Evolutionary conservation across 2,329 filamentous ascomycete species (phyloP).

Genomic region (Monilinia aucupariae): DNA sequence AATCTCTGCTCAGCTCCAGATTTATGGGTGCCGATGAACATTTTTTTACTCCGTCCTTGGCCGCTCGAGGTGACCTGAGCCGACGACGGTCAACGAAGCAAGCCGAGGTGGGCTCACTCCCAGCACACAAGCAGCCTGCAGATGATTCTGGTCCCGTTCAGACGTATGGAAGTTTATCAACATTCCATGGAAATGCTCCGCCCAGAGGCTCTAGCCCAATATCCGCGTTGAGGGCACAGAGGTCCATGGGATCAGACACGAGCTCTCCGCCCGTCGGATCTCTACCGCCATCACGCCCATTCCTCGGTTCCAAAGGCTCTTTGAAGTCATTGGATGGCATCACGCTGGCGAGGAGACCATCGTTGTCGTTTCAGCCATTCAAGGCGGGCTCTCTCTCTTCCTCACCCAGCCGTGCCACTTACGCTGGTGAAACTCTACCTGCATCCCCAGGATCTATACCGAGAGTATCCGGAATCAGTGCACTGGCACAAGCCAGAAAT

Average conservation of each 20-base stretch:
- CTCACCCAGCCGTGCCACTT: constrained; percentile 56
- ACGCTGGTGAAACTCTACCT: constrained; percentile 37
- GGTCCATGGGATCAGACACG: constrained; percentile 54
- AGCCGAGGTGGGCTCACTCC: constrained; percentile 67
- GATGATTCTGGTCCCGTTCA: constrained; percentile 60
- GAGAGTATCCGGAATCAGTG: constrained; percentile 44
- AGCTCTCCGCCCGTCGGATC: constrained; percentile 52
- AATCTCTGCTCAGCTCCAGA: constrained; percentile 82
- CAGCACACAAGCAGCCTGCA: constrained; percentile 50
- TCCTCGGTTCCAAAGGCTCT: constrained; percentile 33
- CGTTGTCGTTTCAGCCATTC: constrained; percentile 89
- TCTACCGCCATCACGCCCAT: constrained; percentile 36
- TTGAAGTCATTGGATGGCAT: constrained; percentile 45
- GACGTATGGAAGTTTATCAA: constrained; percentile 84
- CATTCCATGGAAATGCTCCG: constrained; percentile 77
- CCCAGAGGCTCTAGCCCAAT: constrained; percentile 78
- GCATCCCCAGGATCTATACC: constrained; percentile 51
- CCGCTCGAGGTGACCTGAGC: constrained; percentile 35
- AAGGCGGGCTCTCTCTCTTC: constrained; percentile 93
- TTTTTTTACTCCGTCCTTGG: constrained; percentile 75
- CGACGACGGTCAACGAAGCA: constrained; percentile 36
- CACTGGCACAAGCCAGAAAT: constrained; percentile 56
- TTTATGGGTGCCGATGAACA: constrained; percentile 90
- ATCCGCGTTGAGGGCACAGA: constrained; percentile 70
- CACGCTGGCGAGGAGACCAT: constrained; percentile 61